A percentile compares a stretch with the other conserved stretches of the same genome.
phyloP scores from a whole-genome alignment of 2,329 filamentous ascomycete genomes.

The Drechslerella dactyloides region DNA sequence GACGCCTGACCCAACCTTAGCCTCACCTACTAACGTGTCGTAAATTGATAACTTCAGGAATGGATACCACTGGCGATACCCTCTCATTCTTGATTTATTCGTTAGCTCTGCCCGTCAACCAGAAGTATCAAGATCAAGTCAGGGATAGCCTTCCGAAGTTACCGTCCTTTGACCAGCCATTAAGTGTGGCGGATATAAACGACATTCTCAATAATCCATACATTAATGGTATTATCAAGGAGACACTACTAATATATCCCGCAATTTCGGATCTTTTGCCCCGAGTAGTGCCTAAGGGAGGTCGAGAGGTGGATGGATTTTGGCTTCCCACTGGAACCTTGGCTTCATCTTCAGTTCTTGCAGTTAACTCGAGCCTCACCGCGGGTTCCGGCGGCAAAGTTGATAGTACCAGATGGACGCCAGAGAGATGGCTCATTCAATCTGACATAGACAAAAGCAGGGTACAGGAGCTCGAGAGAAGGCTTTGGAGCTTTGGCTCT shows the following conservation, averaged over 20 bases:
- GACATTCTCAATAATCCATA: conserved; percentile 57
- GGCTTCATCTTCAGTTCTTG: conserved; percentile 60
- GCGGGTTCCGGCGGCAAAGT: conserved; percentile 17
- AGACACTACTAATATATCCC: conserved; percentile 62
- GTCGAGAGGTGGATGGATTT: conserved; percentile 65
- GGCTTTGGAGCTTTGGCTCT: conserved; percentile 51
- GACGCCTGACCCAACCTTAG: too few relatives aligned
- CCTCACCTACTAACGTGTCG: not conserved
- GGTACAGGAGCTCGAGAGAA: conserved; percentile 48
- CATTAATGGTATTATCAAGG: conserved; percentile 63
- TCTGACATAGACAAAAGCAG: conserved; percentile 27
- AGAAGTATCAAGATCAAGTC: conserved; percentile 60
- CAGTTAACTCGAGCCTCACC: conserved; percentile 59
- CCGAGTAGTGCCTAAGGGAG: conserved; percentile 54
- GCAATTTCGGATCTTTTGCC: conserved; percentile 60
- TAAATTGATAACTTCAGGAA: conserved; percentile 19
- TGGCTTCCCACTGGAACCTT: conserved; percentile 64
- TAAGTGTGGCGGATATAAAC: conserved; percentile 17
- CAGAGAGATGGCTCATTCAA: conserved; percentile 43
- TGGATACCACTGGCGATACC: conserved; percentile 55
- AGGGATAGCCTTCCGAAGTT: conserved; percentile 50
- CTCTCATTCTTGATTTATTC: conserved; percentile 64
- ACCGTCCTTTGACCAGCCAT: conserved; percentile 20
- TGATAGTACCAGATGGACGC: conserved; percentile 15
- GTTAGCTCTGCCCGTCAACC: conserved; percentile 61